Conservation (phyloP, 2,329 filamentous ascomycete genomes). For the Lomentospora prolificans region DNA sequence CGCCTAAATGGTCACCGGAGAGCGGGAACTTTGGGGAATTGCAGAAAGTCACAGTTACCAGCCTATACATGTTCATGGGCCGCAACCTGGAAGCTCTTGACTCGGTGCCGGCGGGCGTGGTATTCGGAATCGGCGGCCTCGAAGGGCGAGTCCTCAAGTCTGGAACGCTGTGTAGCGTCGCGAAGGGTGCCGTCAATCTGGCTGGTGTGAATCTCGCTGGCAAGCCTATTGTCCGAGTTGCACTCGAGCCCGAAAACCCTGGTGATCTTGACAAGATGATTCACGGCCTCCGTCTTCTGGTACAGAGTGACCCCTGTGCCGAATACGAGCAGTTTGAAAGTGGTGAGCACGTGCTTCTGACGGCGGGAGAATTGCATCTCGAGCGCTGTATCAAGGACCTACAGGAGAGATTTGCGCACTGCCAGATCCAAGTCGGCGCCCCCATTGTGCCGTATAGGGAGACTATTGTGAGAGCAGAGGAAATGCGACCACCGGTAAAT, state of each 20-base stretch:
- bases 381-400: slow-evolving; percentile 91
- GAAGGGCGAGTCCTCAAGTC: slow-evolving; percentile 94
- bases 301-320: slow-evolving; percentile 91
- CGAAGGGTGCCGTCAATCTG: slow-evolving; percentile 80
- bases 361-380: slow-evolving; percentile 87
- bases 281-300: slow-evolving; percentile 70
- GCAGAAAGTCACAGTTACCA: slow-evolving; percentile 73
- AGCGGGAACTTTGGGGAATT: slow-evolving; percentile 65
- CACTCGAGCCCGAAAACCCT: slow-evolving; percentile 86
- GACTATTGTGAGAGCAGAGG: slow-evolving; percentile 75
- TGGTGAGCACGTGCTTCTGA: slow-evolving; percentile 90
- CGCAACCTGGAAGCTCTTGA: slow-evolving; percentile 72
- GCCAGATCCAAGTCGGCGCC: slow-evolving; percentile 87
- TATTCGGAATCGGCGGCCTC: slow-evolving; percentile 89
- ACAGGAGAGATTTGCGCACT: slow-evolving; percentile 82
- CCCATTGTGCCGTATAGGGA: slow-evolving; percentile 95
- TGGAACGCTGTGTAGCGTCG: slow-evolving; percentile 80
- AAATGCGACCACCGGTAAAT: slow-evolving; percentile 85
- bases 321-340: slow-evolving; percentile 89
- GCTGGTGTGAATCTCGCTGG: slow-evolving; percentile 72
- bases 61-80: slow-evolving; percentile 93
- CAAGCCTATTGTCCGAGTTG: slow-evolving; percentile 89
- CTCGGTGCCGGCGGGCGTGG: slow-evolving; percentile 82
- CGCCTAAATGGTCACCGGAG: slow-evolving; percentile 85
- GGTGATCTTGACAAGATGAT: slow-evolving; percentile 94